A percentile compares a stretch with the other conserved stretches of the same genome.
Conservation (phyloP, 257 asterid genomes). For the Solanum lycopersicoides region DNA sequence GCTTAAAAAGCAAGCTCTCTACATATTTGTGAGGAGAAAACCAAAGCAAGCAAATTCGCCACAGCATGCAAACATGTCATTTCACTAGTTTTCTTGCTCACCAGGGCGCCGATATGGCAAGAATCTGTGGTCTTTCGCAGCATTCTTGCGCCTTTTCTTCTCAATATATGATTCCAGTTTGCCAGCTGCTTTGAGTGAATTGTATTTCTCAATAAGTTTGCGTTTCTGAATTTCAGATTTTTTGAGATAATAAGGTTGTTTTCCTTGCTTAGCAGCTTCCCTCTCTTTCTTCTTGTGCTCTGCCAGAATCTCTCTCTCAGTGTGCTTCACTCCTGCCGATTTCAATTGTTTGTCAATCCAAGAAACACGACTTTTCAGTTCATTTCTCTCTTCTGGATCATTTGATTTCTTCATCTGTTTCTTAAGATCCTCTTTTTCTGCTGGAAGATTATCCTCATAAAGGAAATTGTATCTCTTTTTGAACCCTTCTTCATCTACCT, state of each 20-base stretch:
- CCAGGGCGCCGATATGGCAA: constrained; percentile 75
- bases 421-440: constrained; percentile 51
- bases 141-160: constrained; percentile 77
- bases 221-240: constrained; percentile 69
- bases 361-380: constrained; percentile 16
- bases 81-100: constrained; percentile 16
- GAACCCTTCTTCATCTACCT: constrained; percentile 68
- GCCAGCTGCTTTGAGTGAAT: constrained; percentile 80
- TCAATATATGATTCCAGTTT: constrained; percentile 76
- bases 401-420: neutral
- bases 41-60: neutral
- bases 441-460: constrained; percentile 63
- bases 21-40: neutral
- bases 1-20: neutral
- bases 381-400: neutral
- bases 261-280: constrained; percentile 93
- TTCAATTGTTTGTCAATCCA: constrained; percentile 45
- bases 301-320: constrained; percentile 59
- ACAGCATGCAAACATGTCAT: neutral
- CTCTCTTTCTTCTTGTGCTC: constrained; percentile 95
- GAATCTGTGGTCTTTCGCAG: constrained; percentile 78
- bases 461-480: constrained; percentile 85
- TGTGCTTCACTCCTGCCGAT: constrained; percentile 42
- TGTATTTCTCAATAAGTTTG: constrained; percentile 56
- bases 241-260: constrained; percentile 73